Conservation (phyloP, 129 eudicot genomes). For the Lactuca saligna region DNA sequence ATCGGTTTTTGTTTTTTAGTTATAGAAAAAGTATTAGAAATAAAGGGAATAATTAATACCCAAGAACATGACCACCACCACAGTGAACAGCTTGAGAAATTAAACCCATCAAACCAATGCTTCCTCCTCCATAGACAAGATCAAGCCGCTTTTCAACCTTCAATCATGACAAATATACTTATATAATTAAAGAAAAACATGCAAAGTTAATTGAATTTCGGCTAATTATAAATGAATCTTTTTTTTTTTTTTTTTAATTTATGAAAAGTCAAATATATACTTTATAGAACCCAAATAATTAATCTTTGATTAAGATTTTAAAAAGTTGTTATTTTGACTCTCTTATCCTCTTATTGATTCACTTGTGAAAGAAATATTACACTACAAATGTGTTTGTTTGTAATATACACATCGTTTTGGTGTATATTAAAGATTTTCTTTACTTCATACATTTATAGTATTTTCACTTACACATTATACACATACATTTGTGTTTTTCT, state of each 20-base stretch:
- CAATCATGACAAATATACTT: constrained; percentile 10
- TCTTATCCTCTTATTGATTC: too few species aligned
- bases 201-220: not conserved
- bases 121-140: constrained; percentile 88
- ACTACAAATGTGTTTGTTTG: too few species aligned
- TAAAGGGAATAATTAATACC: constrained; percentile 33
- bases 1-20: not conserved
- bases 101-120: constrained; percentile 73
- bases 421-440: not conserved
- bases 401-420: not conserved
- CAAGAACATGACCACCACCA: constrained; percentile 78
- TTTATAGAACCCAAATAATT: not conserved
- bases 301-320: not conserved
- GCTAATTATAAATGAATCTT: not conserved
- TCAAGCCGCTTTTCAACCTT: constrained; percentile 64
- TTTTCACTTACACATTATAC: not conserved
- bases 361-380: too few species aligned
- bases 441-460: not conserved
- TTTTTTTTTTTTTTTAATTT: too few species aligned
- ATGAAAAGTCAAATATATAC: not conserved
- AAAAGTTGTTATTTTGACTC: too few species aligned
- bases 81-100: constrained; percentile 64
- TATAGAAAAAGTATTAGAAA: not conserved
- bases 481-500: not conserved
- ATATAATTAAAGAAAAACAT: not conserved